A percentile compares a stretch with the other conserved stretches of the same genome.
These are phyloP conservation scores for Nectriaceae sp. DNA, from an alignment of 2,329 filamentous ascomycete species.

Conservation along the genomic window DNA sequence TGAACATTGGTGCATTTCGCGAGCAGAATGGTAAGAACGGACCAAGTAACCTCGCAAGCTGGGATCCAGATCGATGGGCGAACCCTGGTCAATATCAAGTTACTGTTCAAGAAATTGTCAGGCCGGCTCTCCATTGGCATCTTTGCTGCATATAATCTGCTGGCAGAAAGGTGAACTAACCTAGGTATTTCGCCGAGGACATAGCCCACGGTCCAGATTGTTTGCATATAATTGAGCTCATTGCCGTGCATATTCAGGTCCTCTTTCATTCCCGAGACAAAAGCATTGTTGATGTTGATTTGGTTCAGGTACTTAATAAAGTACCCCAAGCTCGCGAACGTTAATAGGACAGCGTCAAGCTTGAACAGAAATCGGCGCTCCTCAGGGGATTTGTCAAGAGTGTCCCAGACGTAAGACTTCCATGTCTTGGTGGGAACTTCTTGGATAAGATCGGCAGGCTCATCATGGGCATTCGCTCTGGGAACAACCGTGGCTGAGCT, in stretches of 20 bases:
- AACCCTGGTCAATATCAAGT: constrained; percentile 39
- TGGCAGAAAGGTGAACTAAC: constrained; percentile 10
- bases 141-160: no score
- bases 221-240: constrained; percentile 52
- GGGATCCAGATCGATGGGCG: constrained; percentile 45
- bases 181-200: constrained; percentile 47
- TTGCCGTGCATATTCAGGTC: constrained; percentile 48
- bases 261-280: constrained; percentile 49
- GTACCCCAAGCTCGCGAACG: constrained; percentile 38
- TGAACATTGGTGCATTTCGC: constrained; percentile 39
- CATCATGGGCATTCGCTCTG: constrained; percentile 11
- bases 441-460: constrained; percentile 18
- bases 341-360: constrained; percentile 42
- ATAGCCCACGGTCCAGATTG: constrained; percentile 62
- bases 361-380: constrained; percentile 45
- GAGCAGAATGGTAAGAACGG: constrained; percentile 36
- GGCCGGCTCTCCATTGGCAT: no score
- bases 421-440: constrained; percentile 40
- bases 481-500: constrained; percentile 3
- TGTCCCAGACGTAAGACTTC: constrained; percentile 52
- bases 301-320: constrained; percentile 43
- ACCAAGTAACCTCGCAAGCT: constrained; percentile 35
- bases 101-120: constrained; percentile 13
- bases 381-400: constrained; percentile 43
- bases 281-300: constrained; percentile 41